Evolutionary conservation across 2,329 filamentous ascomycete genomes (phyloP).

Genomic region (Fusarium multiceps): DNA sequence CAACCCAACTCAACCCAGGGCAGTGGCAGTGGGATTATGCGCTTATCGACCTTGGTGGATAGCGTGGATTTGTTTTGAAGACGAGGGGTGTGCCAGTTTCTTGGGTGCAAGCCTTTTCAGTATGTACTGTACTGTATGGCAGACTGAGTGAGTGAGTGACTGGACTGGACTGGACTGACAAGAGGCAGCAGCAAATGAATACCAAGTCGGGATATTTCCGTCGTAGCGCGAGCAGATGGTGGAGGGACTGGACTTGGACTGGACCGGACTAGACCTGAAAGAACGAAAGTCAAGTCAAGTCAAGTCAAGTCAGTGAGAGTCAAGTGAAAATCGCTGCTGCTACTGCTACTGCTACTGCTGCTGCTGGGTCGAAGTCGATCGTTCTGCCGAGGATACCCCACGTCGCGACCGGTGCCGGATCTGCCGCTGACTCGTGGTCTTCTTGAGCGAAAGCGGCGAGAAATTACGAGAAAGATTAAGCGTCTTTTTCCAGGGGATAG

Average conservation of each 20-base stretch:
- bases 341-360: not conserved
- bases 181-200: constrained; percentile 14
- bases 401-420: constrained; percentile 47
- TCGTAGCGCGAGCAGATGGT: constrained; percentile 44
- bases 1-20: constrained; percentile 35
- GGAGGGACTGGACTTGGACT: constrained; percentile 19
- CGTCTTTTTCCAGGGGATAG: constrained; percentile 18
- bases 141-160: not conserved
- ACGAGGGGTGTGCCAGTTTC: constrained; percentile 42
- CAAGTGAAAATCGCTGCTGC: not conserved
- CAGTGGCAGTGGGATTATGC: constrained; percentile 46
- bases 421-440: constrained; percentile 49
- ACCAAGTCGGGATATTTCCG: constrained; percentile 51
- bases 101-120: constrained; percentile 15
- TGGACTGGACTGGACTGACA: not conserved
- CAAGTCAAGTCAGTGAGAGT: not conserved
- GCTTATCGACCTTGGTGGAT: constrained; percentile 49
- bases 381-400: constrained; percentile 47
- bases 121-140: not conserved
- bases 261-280: constrained; percentile 32
- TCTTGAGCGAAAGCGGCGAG: constrained; percentile 46
- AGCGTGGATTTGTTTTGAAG: constrained; percentile 35
- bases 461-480: constrained; percentile 41
- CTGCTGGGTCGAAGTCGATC: constrained; percentile 41
- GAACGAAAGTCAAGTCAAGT: constrained; percentile 34